phyloP scores from a whole-genome alignment of 2,329 filamentous ascomycete species.

The Pyrenophora graminea region DNA sequence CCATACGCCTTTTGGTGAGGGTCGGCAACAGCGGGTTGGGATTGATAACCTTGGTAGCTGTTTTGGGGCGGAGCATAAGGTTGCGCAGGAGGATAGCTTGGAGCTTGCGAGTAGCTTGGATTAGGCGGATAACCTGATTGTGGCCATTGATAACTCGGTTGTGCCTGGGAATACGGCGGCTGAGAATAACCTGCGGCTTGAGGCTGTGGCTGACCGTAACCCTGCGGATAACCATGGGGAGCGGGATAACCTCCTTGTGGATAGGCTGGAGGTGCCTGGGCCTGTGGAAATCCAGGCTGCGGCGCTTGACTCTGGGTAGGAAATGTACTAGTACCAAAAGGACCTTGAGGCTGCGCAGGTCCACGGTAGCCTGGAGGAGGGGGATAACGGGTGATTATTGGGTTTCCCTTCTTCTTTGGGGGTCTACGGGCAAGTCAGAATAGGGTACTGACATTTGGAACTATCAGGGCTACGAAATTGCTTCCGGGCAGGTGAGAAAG shows the following conservation, averaged over 20 bases:
- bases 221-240: constrained; percentile 22
- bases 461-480: neutral
- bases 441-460: neutral
- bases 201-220: constrained; percentile 29
- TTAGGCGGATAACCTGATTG: constrained; percentile 29
- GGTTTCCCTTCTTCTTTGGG: constrained; percentile 53
- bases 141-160: constrained; percentile 32
- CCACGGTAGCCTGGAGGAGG: constrained; percentile 54
- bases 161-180: constrained; percentile 26
- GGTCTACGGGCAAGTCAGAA: constrained; percentile 32
- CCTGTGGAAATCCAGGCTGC: constrained; percentile 34
- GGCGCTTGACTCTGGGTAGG: constrained; percentile 33
- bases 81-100: constrained; percentile 26
- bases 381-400: constrained; percentile 56
- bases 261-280: constrained; percentile 25
- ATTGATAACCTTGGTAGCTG: constrained; percentile 25
- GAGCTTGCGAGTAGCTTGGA: constrained; percentile 28
- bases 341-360: constrained; percentile 38
- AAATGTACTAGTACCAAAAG: constrained; percentile 33
- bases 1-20: constrained; percentile 30
- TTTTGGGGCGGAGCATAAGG: constrained; percentile 25
- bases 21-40: constrained; percentile 25
- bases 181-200: constrained; percentile 21
- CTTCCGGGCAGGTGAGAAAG: constrained; percentile 1
- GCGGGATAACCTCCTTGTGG: constrained; percentile 29